These are phyloP conservation scores for Geotrichum aggregatum DNA, from an alignment of 1,139 yeast species.

Conservation along the genomic window DNA sequence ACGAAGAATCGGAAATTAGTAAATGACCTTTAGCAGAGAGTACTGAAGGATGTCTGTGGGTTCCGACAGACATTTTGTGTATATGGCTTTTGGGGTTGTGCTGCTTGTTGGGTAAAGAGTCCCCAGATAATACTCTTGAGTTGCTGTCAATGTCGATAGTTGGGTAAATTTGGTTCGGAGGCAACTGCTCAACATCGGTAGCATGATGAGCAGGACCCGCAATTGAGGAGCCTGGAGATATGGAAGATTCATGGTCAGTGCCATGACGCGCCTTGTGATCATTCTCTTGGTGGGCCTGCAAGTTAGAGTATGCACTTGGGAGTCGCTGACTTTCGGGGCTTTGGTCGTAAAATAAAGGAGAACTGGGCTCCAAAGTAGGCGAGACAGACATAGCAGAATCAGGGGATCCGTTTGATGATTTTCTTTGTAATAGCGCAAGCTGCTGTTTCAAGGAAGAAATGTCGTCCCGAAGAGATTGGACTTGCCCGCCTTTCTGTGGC, in stretches of 20 bases:
- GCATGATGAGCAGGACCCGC: not conserved
- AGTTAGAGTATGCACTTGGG: not conserved
- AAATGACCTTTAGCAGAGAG: conserved; percentile 2
- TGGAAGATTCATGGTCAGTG: not conserved
- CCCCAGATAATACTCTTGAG: conserved; percentile 16
- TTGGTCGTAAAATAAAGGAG: not conserved
- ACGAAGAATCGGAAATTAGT: not conserved
- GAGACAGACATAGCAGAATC: not conserved
- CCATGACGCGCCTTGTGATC: not conserved
- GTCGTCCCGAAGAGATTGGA: conserved; percentile 77
- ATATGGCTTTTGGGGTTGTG: not conserved
- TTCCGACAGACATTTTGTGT: not conserved
- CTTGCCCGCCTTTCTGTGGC: conserved; percentile 88
- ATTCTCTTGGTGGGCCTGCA: not conserved
- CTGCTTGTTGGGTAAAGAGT: conserved; percentile 17
- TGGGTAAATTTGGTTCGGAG: not conserved
- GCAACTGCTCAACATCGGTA: not conserved
- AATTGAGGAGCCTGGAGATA: not conserved
- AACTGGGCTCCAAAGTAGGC: not conserved
- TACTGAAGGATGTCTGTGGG: not conserved
- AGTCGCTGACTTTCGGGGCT: not conserved
- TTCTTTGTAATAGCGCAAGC: conserved; percentile 65
- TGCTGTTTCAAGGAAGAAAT: conserved; percentile 76
- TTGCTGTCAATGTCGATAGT: conserved; percentile 14
- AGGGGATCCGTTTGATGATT: conserved; percentile 38